Evolutionary conservation across 164 flowering plant species (phyloP), one percentile per base, ranked within the genome.

Genomic region (Umbilicus rupestris): DNA sequence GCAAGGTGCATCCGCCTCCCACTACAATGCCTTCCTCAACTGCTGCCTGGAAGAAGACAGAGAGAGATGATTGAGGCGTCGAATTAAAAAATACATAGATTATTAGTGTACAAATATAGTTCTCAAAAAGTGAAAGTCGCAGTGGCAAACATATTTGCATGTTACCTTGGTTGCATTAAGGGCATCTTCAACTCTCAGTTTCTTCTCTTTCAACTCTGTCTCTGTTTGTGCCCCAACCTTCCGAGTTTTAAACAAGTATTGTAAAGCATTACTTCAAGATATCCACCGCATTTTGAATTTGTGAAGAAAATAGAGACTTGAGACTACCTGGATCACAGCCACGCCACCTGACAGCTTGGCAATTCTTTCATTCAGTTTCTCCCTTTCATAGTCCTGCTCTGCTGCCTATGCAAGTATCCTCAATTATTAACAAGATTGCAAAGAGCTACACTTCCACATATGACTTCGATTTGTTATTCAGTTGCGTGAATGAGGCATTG

Each of bases 141-240:
- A 5, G 37, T 5, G 7, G 37, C 37, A 35, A 20, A 5, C 28
- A 49, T 49, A 7, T 49, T 19, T 49, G 20, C 24, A 19, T 0
- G 17, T 57, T 76, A 87, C 98, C 97, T 91, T 94, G 29, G 99
- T 91, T 33, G 99, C 99, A 77, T 94, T 94, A 44, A 91, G 90
- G 67, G 99, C 99, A 83, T 94, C 99, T 75, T 94, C 99, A 33
- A 94, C 99, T 74, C 99, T 87, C 77, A 94, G 71, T 66, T 94
- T 88, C 89, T 94, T 91, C 63, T 91, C 99, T 73, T 91, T 94
- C 52, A 94, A 77, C 74, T 94, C 99, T 24, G 96, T 91, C 72
- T 94, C 99, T 60, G 99, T 94, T 80, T 94, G 99, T 17, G 99
- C 99, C 65, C 99, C 97, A 78, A 94, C 97, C 98, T 94, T 72